Evolutionary conservation across 164 flowering plant genomes (phyloP).

Genomic region (Kalanchoe fedtschenkoi): DNA sequence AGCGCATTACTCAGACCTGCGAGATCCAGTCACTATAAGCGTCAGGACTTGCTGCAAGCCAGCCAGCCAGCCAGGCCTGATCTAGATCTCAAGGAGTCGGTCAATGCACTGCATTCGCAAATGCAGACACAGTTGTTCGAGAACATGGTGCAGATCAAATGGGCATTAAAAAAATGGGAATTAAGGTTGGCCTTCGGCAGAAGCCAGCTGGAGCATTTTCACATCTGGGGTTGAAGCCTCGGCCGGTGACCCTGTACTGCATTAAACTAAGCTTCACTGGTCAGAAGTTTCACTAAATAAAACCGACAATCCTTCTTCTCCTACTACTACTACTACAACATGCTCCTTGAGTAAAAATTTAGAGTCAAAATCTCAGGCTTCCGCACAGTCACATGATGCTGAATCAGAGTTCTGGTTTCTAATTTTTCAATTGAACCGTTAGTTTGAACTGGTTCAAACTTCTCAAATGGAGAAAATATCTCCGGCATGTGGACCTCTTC

Average conservation of each 20-base stretch:
- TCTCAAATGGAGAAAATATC: background rate
- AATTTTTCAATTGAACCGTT: too few species aligned
- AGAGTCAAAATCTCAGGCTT: background rate
- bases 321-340: too few species aligned
- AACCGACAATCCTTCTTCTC: background rate
- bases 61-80: too few species aligned
- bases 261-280: background rate
- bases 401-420: too few species aligned
- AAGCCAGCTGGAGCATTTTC: background rate
- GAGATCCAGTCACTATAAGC: too few species aligned
- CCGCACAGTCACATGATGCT: too few species aligned
- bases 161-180: background rate
- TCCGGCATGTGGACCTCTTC: background rate
- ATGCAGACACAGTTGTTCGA: background rate
- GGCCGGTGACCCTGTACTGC: background rate
- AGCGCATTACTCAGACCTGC: too few species aligned
- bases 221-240: too few species aligned
- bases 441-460: too few species aligned
- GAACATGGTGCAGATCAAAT: background rate
- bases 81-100: background rate
- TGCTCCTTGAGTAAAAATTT: too few species aligned
- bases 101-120: background rate
- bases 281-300: too few species aligned
- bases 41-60: background rate
- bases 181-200: background rate